phyloP scores from a whole-genome alignment of 768 basidiomycete species.

The Tylopilus plumbeoviolaceoides region DNA sequence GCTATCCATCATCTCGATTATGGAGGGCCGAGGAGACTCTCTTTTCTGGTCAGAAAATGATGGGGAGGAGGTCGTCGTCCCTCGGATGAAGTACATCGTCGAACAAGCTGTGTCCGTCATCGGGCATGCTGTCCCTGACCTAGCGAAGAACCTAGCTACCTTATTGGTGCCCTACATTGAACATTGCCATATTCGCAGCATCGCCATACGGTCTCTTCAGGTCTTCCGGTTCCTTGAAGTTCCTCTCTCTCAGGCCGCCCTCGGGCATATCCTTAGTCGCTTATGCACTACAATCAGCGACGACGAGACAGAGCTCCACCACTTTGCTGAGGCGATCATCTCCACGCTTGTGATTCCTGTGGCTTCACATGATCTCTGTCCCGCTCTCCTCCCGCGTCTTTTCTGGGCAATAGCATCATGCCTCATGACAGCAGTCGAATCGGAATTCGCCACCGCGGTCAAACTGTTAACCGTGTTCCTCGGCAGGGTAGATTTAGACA shows the following conservation, averaged over 20 bases:
- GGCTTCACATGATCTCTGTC: slow-evolving; percentile 51
- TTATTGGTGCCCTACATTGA: slow-evolving; percentile 83
- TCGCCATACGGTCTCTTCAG: slow-evolving; percentile 86
- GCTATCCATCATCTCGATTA: slow-evolving; percentile 44
- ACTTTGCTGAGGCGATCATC: slow-evolving; percentile 81
- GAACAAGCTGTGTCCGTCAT: slow-evolving; percentile 63
- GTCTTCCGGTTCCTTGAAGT: slow-evolving; percentile 82
- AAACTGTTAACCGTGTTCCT: slow-evolving; percentile 63
- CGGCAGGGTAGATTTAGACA: slow-evolving; percentile 65
- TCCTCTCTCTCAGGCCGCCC: slow-evolving; percentile 60
- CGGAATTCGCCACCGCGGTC: slow-evolving; percentile 69
- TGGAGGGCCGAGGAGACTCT: slow-evolving; percentile 56
- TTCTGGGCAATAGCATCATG: slow-evolving; percentile 86
- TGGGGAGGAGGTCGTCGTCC: slow-evolving; percentile 46
- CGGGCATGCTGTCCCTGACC: slow-evolving; percentile 61
- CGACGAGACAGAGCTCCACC: slow-evolving; percentile 70
- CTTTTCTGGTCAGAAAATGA: slow-evolving; percentile 77
- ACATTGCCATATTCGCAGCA: slow-evolving; percentile 77
- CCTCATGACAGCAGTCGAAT: slow-evolving; percentile 76
- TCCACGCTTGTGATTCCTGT: slow-evolving; percentile 67
- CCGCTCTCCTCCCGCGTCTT: slow-evolving; percentile 67
- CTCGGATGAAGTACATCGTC: slow-evolving; percentile 68
- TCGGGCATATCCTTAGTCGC: slow-evolving; percentile 77
- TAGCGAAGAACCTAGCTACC: slow-evolving; percentile 75
- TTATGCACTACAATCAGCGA: slow-evolving; percentile 81